phyloP scores from a whole-genome alignment of 129 eudicot species.

The carrot (Daucus carota) region DNA sequence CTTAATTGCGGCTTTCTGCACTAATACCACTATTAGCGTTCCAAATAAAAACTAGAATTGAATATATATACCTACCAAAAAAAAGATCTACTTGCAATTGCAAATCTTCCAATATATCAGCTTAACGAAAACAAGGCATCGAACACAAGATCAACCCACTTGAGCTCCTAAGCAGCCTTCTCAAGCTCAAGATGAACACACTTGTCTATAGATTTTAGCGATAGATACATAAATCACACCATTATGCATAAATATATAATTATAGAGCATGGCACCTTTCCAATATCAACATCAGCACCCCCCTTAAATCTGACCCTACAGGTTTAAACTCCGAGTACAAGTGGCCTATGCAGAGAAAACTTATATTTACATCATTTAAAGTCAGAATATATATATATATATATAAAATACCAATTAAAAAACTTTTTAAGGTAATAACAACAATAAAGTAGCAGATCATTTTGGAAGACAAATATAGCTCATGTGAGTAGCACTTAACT shows the following conservation, averaged over 20 bases:
- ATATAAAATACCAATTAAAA: background rate
- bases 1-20: conserved; percentile 93
- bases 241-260: background rate
- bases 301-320: background rate
- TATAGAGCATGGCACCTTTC: background rate
- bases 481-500: background rate
- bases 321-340: no score
- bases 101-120: background rate
- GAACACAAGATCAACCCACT: background rate
- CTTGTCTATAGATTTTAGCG: background rate
- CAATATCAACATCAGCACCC: background rate
- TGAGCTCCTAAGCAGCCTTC: background rate
- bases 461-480: background rate
- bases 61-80: background rate
- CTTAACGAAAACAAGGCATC: background rate
- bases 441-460: background rate
- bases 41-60: background rate
- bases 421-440: background rate
- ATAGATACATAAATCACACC: background rate
- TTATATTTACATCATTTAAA: background rate
- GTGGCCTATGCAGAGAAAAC: background rate
- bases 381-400: background rate
- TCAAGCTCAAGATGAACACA: background rate
- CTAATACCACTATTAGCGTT: background rate
- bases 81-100: background rate